phyloP scores from a whole-genome alignment of 148 eudicot species.

The Diospyros lotus region DNA sequence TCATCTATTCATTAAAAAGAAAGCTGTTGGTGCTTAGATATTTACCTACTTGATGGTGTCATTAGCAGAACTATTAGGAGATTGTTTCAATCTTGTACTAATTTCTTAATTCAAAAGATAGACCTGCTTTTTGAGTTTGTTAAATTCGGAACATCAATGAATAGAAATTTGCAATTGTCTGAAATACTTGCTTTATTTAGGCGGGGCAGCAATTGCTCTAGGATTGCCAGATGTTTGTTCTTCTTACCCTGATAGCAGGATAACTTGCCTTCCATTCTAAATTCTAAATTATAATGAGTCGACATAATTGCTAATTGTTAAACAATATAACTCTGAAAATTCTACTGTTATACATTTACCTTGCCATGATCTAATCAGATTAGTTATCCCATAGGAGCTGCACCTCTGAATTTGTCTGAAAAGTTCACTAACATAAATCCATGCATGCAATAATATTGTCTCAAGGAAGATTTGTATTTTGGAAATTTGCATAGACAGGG shows the following conservation, averaged over 20 bases:
- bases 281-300: neutral
- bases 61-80: neutral
- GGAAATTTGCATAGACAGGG: too few species aligned
- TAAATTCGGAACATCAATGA: neutral
- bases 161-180: neutral
- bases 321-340: too few species aligned
- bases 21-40: neutral
- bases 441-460: neutral
- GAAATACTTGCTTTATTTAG: neutral
- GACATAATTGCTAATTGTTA: too few species aligned
- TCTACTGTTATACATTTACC: neutral
- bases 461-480: neutral
- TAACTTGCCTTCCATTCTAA: neutral
- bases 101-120: neutral
- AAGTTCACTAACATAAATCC: neutral
- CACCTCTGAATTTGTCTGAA: neutral
- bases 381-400: neutral
- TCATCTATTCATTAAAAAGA: too few species aligned
- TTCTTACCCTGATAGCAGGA: neutral
- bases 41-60: neutral
- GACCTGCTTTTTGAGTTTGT: neutral
- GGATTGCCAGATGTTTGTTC: slow-evolving; percentile 1
- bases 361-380: neutral
- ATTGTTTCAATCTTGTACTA: neutral
- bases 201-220: neutral